A percentile compares a stretch with the other conserved stretches of the same genome.
These are phyloP conservation scores for Dovyalis caffra DNA, from an alignment of 345 rosid genomes.

Conservation along the genomic window DNA sequence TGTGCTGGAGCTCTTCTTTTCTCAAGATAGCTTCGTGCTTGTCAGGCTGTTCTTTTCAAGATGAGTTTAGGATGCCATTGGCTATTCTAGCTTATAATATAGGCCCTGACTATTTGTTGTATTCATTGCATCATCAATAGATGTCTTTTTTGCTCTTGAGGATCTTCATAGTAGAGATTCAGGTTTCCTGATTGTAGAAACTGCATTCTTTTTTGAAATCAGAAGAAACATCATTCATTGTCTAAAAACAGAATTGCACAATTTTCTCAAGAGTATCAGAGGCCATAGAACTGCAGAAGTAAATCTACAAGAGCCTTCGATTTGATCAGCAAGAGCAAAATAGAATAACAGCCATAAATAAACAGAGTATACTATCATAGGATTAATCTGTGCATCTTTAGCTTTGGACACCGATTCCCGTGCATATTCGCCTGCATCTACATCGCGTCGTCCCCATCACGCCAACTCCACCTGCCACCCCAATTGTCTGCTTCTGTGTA, in stretches of 20 bases:
- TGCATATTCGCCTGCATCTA: too few species aligned
- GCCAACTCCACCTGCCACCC: too few species aligned
- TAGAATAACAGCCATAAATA: too few species aligned
- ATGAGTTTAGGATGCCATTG: neutral
- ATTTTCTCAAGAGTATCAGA: too few species aligned
- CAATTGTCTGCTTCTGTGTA: too few species aligned
- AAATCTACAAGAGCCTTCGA: too few species aligned
- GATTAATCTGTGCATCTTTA: too few species aligned
- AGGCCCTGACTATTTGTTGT: neutral
- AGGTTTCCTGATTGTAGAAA: neutral
- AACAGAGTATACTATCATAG: too few species aligned
- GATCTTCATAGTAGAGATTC: neutral
- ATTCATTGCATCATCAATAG: neutral
- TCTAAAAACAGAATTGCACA: neutral
- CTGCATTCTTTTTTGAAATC: neutral
- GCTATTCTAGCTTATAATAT: neutral
- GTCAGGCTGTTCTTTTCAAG: neutral
- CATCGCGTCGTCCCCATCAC: too few species aligned
- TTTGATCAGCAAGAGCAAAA: too few species aligned
- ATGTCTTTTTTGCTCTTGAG: neutral
- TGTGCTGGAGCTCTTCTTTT: slow-evolving; percentile 3
- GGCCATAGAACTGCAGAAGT: too few species aligned
- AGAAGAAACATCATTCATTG: neutral
- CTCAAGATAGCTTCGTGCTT: slow-evolving; percentile 2
- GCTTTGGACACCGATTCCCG: too few species aligned